Evolutionary conservation across 805 yeast genomes (phyloP).

Genomic region (Scheffersomyces amazonensis): DNA sequence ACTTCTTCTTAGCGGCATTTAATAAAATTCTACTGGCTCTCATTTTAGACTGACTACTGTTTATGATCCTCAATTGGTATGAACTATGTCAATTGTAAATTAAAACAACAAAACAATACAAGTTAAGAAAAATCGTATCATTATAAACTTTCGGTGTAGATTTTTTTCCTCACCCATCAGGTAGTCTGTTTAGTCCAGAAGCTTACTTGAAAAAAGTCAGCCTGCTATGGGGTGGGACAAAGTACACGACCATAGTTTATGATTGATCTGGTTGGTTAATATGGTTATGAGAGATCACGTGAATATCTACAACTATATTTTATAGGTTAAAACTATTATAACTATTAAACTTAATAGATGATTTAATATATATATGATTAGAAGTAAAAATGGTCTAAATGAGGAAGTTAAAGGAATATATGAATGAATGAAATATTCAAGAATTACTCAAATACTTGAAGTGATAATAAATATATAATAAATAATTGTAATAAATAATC

Average conservation of each 20-base stretch:
- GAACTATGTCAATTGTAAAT: neutral
- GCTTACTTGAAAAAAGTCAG: too few species aligned
- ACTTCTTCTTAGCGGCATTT: slow-evolving; percentile 36
- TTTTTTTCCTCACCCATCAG: too few species aligned
- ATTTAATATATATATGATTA: neutral
- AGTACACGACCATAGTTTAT: slow-evolving; percentile 3
- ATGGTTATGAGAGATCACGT: slow-evolving; percentile 5
- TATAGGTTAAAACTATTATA: too few species aligned
- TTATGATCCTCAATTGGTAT: neutral
- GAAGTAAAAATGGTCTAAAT: neutral
- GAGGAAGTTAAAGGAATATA: neutral
- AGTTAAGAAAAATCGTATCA: slow-evolving; percentile 6
- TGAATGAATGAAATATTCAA: too few species aligned
- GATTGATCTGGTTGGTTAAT: slow-evolving; percentile 11
- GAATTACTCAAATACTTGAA: too few species aligned
- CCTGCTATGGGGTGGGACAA: too few species aligned
- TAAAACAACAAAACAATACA: neutral
- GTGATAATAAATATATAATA: too few species aligned
- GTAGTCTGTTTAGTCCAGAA: too few species aligned
- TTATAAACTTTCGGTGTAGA: neutral
- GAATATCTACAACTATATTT: slow-evolving; percentile 5
- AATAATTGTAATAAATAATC: too few species aligned
- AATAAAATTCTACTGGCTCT: slow-evolving; percentile 38
- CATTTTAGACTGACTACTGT: slow-evolving; percentile 19
- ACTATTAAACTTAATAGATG: too few species aligned